These are phyloP conservation scores for Gracilariopsis chorda DNA, from an alignment of 23 red algal species.

Conservation along the genomic window DNA sequence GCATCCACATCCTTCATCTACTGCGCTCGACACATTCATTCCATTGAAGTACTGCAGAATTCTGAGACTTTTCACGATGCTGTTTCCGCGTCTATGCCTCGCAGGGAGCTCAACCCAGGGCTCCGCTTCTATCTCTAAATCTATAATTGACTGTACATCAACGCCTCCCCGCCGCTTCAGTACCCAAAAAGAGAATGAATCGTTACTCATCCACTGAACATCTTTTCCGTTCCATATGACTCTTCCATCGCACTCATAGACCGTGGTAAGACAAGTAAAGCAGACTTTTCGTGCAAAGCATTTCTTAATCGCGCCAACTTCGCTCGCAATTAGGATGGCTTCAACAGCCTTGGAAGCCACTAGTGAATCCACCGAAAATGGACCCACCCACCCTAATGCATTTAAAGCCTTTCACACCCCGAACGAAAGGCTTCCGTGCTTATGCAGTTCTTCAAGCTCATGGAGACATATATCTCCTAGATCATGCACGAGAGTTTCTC, in stretches of 20 bases:
- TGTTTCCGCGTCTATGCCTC: neutral
- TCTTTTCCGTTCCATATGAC: conserved; percentile 17
- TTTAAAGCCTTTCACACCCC: neutral
- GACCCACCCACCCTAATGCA: neutral
- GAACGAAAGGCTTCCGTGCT: neutral
- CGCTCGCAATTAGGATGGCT: conserved; percentile 21
- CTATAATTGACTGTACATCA: neutral
- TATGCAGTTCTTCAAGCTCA: neutral
- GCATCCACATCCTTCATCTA: conserved; percentile 51
- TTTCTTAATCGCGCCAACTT: conserved; percentile 5
- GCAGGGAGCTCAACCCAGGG: neutral
- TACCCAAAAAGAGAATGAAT: conserved; percentile 21
- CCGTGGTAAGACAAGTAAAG: conserved; percentile 35
- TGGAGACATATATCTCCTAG: neutral
- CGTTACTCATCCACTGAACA: neutral
- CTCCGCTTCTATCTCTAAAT: neutral
- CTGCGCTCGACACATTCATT: conserved; percentile 41
- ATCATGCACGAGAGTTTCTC: conserved; percentile 4
- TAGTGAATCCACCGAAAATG: conserved; percentile 31
- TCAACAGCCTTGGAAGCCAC: conserved; percentile 26
- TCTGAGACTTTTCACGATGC: conserved; percentile 7
- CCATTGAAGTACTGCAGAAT: conserved; percentile 40
- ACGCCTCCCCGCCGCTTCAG: neutral
- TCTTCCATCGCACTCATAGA: conserved; percentile 44
- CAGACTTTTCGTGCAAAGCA: neutral